Evolutionary conservation across 202 grass and related monocot species (phyloP), one percentile per base, ranked within the genome.

Genomic region (Bolboschoenoplectus hybrid): DNA sequence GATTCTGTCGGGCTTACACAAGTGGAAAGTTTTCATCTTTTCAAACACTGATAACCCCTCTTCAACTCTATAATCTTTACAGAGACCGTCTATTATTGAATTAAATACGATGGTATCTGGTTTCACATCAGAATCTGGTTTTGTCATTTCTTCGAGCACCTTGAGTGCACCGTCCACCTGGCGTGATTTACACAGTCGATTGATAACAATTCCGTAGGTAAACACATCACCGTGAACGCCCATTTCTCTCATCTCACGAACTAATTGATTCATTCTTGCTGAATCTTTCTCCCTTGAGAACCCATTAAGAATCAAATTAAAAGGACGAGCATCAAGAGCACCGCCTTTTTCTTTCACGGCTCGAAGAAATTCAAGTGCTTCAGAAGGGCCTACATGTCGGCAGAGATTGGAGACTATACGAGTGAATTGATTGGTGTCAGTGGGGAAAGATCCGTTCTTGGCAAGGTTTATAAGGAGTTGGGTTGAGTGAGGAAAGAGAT

Each of bases 71-170:
- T 61, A 81, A 1, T 11, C 85, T 80, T 91, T 95, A 85, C 93
- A 89, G 53, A 92, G 17, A 69, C 95, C 91, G 14, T 90, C 72
- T 6, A 98, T 83, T 50, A 95, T 6, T 2, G 69, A 89, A 63
- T 92, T 98, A 65, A 95, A 86, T 11, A 78, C 81, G 62, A 94
- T 53, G 4, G 79, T 53, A 78, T 91, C 87, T 3, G 90, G 84
- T 17, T 53, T 49, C 12, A 94, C 86, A 11, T 69, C 86, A 0
- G 86, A 95, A 14, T 85, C 69, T 17, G 87, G 74, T 2, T 40
- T 56, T 0, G 89, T 78, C 96, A 98, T 95, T 94, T 63, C 82
- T 41, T 92, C 90, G 68, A 98, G 84, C 90, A 94, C 51, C 68
- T 82, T 90, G 34, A 90, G 90, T n/a, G 91, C 96, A 13, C 90